A percentile compares a stretch with the other conserved stretches of the same genome.
phyloP scores from a whole-genome alignment of 176 grass and related monocot species.

The sorghum (Sorghum bicolor) region DNA sequence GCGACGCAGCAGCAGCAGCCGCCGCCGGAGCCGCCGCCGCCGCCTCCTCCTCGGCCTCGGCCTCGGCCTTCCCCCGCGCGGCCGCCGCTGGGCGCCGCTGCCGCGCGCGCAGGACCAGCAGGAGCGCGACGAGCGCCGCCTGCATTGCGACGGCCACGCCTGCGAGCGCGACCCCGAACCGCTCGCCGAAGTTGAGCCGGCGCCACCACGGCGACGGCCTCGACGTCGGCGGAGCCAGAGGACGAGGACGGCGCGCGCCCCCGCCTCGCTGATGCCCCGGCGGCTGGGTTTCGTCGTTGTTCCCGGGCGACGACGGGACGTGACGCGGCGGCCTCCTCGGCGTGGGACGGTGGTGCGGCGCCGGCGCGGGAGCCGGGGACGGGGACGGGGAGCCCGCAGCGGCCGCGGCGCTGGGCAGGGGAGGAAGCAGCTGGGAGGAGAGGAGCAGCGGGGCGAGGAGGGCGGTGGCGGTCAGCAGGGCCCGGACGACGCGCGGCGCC shows the following conservation, averaged over 20 bases:
- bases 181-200: slow-evolving; percentile 43
- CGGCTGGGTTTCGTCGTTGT: too few relatives aligned
- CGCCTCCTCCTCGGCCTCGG: neutral
- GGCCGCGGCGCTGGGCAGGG: neutral
- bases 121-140: slow-evolving; percentile 17
- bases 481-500: neutral
- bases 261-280: neutral
- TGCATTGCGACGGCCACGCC: slow-evolving; percentile 37
- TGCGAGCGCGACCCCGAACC: slow-evolving; percentile 40
- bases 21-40: neutral
- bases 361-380: neutral
- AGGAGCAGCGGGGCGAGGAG: neutral
- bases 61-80: neutral
- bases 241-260: neutral
- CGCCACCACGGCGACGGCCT: neutral
- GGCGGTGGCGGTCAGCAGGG: neutral
- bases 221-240: neutral
- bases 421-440: neutral
- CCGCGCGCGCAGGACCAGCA: slow-evolving; percentile 21
- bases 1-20: neutral
- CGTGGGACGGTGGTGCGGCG: neutral
- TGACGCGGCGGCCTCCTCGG: neutral
- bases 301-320: neutral
- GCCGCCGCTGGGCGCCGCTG: slow-evolving; percentile 12
- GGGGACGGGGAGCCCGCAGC: neutral